Base-by-base conservation (phyloP, 768 basidiomycete species). In the Goffeauzyma gilvescens region DNA sequence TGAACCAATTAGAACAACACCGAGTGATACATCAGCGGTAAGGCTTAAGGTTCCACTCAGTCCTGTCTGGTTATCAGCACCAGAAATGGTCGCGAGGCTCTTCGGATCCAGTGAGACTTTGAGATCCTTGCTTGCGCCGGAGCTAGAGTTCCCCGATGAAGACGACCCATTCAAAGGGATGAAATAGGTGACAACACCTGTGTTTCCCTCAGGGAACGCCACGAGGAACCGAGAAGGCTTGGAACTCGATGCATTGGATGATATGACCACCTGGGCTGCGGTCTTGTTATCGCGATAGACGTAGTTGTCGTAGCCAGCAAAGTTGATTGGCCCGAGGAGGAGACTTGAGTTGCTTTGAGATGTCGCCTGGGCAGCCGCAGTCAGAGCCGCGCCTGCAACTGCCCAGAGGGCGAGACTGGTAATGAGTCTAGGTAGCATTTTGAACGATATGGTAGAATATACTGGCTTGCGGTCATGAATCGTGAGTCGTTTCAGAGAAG, bases 121-220 rank as follows among this genome's bases (percentile, higher is more conserved):
- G 6, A 49, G 48, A 15, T 35, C 27, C n/a, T n/a, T n/a, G n/a
- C n/a, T n/a, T n/a, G n/a, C n/a, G n/a, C n/a, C n/a, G n/a, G n/a
- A n/a, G n/a, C n/a, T n/a, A n/a, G n/a, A n/a, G n/a, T n/a, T n/a
- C n/a, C n/a, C n/a, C 18, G 34, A 35, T 32, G 51, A 39, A 5
- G 41, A 13, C 15, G 51, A 53, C 8, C 40, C 36, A 38, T 55
- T 55, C 4, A 44, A 8, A 1, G 68, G 67, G 4, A 71, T 51
- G 46, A 69, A 69, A 51, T 67, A 69, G 1, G 64, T 57, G 25
- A 68, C 49, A 4, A 65, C 65, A 2, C 68, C 69, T 7, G 67
- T 66, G 48, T 69, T 71, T 7, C 68, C 69, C 23, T 67, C 64
- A 20, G 69, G 69, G 30, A 69, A 60, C 22, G 67, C 68, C 3